Percentiles rank a stretch among this genome's conserved stretches.
Evolutionary conservation across 228 moss, liverwort and hornwort species (phyloP).

Genomic region (Sphagnum fallax): DNA sequence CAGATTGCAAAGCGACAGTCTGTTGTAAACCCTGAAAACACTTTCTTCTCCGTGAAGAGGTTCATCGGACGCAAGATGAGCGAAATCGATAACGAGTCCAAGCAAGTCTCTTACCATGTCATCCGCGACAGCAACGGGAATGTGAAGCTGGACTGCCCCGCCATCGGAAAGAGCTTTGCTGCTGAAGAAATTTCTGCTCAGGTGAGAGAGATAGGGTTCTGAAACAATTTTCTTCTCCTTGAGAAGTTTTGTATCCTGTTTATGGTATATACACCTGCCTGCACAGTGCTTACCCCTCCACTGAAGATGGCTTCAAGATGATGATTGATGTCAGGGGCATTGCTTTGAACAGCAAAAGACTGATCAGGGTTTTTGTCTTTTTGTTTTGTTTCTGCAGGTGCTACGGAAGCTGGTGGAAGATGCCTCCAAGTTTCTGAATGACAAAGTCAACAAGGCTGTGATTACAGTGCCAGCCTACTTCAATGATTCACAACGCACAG

Average conservation of each 20-base stretch:
- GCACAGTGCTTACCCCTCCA: no score
- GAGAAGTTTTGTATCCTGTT: no score
- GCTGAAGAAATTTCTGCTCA: conserved; percentile 61
- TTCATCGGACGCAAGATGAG: conserved; percentile 56
- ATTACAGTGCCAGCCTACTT: conserved; percentile 80
- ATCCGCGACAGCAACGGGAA: conserved; percentile 44
- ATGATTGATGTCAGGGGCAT: no score
- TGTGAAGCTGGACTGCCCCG: conserved; percentile 57
- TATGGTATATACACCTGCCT: no score
- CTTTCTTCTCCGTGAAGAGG: conserved; percentile 56
- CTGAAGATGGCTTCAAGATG: no score
- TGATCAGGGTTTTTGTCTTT: neutral
- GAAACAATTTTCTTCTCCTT: no score
- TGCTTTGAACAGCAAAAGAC: no score
- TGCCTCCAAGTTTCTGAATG: conserved; percentile 71
- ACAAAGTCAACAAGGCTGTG: conserved; percentile 67
- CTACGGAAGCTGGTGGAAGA: conserved; percentile 63
- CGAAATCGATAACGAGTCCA: conserved; percentile 44
- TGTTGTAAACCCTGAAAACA: conserved; percentile 49
- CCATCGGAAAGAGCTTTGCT: conserved; percentile 52
- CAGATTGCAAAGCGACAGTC: conserved; percentile 63
- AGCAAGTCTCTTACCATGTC: conserved; percentile 58
- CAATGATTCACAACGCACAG: conserved; percentile 63
- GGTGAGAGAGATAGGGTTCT: conserved; percentile 9
- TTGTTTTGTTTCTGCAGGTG: conserved; percentile 19